phyloP scores from a whole-genome alignment of 1,284 basidiomycete genomes.

The Puccinia polysora region DNA sequence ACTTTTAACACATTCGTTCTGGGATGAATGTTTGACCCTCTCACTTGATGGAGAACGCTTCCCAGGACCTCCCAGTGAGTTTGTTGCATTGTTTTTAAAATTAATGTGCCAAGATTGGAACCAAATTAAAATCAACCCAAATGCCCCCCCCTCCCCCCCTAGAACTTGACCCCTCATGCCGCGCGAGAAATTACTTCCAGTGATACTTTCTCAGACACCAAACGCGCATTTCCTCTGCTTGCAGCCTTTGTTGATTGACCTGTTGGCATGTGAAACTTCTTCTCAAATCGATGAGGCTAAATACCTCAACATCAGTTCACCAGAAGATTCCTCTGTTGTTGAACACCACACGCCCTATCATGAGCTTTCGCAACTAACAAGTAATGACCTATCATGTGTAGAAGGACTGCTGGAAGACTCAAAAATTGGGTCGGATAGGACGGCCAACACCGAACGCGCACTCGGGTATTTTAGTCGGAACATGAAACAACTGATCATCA shows the following conservation, averaged over 20 bases:
- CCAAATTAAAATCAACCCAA: neutral
- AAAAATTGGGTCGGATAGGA: too few relatives aligned
- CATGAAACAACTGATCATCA: too few relatives aligned
- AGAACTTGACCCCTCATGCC: conserved; percentile 58
- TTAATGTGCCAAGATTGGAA: neutral
- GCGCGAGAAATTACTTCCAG: conserved; percentile 61
- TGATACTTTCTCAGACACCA: conserved; percentile 66
- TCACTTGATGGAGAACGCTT: conserved; percentile 11
- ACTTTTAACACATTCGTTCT: conserved; percentile 65
- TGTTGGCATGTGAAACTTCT: conserved; percentile 52
- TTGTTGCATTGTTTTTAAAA: conserved; percentile 12
- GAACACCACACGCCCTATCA: too few relatives aligned
- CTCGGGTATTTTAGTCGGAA: too few relatives aligned
- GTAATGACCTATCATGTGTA: too few relatives aligned
- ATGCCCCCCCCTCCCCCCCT: conserved; percentile 7
- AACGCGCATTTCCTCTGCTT: conserved; percentile 78
- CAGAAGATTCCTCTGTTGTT: too few relatives aligned
- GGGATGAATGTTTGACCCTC: conserved; percentile 61
- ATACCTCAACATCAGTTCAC: too few relatives aligned
- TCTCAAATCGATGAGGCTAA: too few relatives aligned
- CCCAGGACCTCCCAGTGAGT: neutral
- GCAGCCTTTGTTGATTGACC: conserved; percentile 70
- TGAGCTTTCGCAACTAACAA: too few relatives aligned
- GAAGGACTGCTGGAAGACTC: too few relatives aligned
- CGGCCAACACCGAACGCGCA: too few relatives aligned